Conservation (phyloP, 768 basidiomycete genomes). For the Plicaturopsis crispa region DNA sequence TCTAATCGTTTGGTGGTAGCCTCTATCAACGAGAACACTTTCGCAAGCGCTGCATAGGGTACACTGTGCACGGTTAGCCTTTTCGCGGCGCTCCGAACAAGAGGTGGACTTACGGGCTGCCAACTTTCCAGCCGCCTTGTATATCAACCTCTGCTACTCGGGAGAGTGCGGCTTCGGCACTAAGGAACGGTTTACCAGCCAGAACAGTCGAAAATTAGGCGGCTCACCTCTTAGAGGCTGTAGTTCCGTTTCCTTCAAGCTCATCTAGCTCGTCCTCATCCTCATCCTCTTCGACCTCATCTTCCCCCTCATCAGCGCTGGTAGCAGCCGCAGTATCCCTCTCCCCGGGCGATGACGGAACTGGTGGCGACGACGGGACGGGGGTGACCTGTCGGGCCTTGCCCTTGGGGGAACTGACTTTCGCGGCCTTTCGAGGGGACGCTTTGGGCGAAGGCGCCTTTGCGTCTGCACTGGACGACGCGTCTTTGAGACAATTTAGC, state of each 20-base stretch:
- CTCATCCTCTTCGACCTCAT: conserved; percentile 34
- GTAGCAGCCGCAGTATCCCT: conserved; percentile 21
- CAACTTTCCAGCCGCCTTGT: conserved; percentile 76
- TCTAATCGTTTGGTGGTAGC: conserved; percentile 92
- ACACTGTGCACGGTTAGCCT: conserved; percentile 42
- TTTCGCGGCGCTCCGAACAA: neutral
- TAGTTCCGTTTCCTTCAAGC: conserved; percentile 26
- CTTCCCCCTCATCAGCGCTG: conserved; percentile 31
- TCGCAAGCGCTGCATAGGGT: conserved; percentile 89
- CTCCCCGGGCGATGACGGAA: conserved; percentile 10
- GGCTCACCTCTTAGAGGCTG: conserved; percentile 59
- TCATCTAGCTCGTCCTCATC: no score
- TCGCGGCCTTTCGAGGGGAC: conserved; percentile 4
- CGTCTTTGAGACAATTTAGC: neutral
- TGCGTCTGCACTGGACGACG: neutral
- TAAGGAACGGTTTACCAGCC: conserved; percentile 13
- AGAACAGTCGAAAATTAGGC: neutral
- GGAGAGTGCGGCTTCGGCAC: conserved; percentile 63
- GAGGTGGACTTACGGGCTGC: conserved; percentile 61
- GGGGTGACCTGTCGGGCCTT: conserved; percentile 10
- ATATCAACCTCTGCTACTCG: conserved; percentile 66
- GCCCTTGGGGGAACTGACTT: conserved; percentile 9
- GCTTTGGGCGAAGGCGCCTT: neutral
- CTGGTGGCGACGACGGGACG: conserved; percentile 8
- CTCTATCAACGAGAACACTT: conserved; percentile 85